Conservation (phyloP, 768 basidiomycete genomes). For the Harrya chromipes region DNA sequence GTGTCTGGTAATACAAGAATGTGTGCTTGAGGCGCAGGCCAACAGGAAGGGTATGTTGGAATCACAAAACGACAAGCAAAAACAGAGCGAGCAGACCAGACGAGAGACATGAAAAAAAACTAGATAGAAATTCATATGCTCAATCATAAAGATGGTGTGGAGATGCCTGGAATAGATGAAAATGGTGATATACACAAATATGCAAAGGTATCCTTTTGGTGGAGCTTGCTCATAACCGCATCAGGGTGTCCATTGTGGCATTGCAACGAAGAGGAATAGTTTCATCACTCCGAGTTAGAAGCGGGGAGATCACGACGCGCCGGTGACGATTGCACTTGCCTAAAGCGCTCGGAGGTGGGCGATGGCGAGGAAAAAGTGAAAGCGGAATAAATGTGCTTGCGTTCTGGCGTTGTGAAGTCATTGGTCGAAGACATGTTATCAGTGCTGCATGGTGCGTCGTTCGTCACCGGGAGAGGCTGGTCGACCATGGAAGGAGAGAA, state of each 20-base stretch:
- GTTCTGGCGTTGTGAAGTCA: constrained; percentile 70
- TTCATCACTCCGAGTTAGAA: constrained; percentile 21
- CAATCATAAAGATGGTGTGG: constrained; percentile 23
- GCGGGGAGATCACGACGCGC: constrained; percentile 21
- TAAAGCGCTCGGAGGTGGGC: constrained; percentile 53
- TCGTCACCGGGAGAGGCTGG: constrained; percentile 30
- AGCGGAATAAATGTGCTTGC: constrained; percentile 65
- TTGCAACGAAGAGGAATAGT: not conserved
- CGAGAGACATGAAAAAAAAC: constrained; percentile 19
- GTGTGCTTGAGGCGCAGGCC: constrained; percentile 26
- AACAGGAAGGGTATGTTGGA: constrained; percentile 24
- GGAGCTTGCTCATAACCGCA: constrained; percentile 9
- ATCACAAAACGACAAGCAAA: constrained; percentile 28
- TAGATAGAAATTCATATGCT: constrained; percentile 23
- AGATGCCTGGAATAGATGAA: constrained; percentile 33
- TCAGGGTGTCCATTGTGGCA: not conserved
- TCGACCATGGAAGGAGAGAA: constrained; percentile 29
- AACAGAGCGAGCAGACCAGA: constrained; percentile 29
- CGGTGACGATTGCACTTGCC: constrained; percentile 37
- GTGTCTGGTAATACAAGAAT: constrained; percentile 33
- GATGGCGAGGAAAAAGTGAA: constrained; percentile 81
- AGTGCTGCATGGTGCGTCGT: constrained; percentile 26
- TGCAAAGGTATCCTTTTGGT: constrained; percentile 29
- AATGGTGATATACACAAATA: constrained; percentile 33
- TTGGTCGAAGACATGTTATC: constrained; percentile 64